Conservation (phyloP, 2,329 filamentous ascomycete species). For the Alternaria novae-zelandiae region DNA sequence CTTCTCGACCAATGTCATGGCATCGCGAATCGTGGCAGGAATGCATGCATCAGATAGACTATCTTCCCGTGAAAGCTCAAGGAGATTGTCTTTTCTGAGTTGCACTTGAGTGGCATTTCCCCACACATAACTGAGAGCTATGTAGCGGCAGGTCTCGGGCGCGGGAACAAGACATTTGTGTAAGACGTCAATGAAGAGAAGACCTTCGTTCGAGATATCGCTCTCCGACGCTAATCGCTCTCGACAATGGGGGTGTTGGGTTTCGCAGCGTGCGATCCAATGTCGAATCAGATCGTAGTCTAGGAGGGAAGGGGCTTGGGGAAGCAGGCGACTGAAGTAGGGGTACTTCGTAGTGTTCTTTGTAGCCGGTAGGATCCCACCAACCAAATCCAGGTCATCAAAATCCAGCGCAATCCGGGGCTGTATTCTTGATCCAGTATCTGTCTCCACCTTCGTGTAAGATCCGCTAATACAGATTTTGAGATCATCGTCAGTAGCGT, state of each 20-base stretch:
- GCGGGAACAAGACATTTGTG: too few relatives aligned
- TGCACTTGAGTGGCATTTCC: background rate
- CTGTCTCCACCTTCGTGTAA: too few relatives aligned
- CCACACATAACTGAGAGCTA: background rate
- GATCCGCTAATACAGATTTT: too few relatives aligned
- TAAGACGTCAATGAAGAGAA: background rate
- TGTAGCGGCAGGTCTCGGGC: background rate
- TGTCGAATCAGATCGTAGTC: background rate
- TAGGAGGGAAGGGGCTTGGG: too few relatives aligned
- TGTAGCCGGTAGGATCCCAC: too few relatives aligned
- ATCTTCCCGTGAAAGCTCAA: background rate
- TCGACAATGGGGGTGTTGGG: accelerated
- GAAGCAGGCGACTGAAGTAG: too few relatives aligned
- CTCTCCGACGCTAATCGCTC: background rate
- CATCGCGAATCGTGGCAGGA: background rate
- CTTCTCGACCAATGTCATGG: background rate
- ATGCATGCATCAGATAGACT: background rate
- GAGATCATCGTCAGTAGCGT: too few relatives aligned
- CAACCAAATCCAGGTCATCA: too few relatives aligned
- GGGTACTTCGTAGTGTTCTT: too few relatives aligned
- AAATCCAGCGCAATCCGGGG: too few relatives aligned
- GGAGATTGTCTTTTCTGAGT: background rate
- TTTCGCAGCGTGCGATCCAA: background rate
- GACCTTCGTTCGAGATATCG: too few relatives aligned
- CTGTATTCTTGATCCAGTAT: too few relatives aligned